A percentile compares a stretch with the other conserved stretches of the same genome.
Conservation (phyloP, 2,329 filamentous ascomycete species). For the Sporothrix euskadiensis region DNA sequence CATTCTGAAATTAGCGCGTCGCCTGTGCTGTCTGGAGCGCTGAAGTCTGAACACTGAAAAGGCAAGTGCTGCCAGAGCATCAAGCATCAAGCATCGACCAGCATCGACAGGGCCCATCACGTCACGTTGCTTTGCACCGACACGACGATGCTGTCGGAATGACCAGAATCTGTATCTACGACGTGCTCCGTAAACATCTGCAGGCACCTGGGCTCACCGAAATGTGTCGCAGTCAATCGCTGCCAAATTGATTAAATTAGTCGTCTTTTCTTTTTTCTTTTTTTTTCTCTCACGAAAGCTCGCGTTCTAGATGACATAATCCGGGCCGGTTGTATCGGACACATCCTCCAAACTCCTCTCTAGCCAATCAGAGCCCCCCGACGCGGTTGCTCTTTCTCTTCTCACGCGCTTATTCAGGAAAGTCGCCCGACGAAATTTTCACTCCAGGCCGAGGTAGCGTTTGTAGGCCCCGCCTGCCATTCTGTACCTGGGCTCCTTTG, state of each 20-base stretch:
- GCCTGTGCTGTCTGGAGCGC: neutral
- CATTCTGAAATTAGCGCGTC: conserved; percentile 7
- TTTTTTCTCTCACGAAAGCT: too few species aligned
- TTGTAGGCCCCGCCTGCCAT: neutral
- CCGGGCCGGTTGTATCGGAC: neutral
- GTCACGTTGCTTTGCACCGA: neutral
- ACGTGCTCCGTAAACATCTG: neutral
- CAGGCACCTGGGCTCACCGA: neutral
- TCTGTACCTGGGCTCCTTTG: neutral
- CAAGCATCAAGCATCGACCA: neutral
- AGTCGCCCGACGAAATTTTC: neutral
- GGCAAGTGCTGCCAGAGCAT: neutral
- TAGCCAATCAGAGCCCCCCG: neutral
- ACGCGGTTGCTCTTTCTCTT: neutral
- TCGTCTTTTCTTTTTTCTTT: too few species aligned
- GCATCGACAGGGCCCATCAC: neutral
- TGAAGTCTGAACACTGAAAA: neutral
- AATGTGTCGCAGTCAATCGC: neutral
- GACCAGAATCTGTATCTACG: neutral
- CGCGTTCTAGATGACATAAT: conserved; percentile 21
- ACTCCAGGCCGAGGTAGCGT: neutral
- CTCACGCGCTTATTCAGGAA: conserved; percentile 15
- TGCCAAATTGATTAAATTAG: neutral
- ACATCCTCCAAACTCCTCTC: neutral
- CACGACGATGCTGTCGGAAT: neutral